Base-by-base conservation (phyloP, 495 filamentous ascomycete genomes). In the Penicillium salamii region DNA sequence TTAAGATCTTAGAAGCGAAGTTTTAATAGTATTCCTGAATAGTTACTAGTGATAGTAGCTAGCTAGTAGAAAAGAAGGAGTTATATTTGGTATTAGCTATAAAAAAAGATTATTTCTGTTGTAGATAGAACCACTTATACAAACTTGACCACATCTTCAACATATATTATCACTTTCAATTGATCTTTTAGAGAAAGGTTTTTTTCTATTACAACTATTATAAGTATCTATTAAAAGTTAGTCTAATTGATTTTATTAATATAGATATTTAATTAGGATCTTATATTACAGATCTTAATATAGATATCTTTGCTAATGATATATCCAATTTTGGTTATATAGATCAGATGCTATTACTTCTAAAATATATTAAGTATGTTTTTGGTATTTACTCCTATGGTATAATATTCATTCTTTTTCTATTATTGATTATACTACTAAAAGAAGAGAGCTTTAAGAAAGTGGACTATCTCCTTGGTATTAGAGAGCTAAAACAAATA, bases 41-140 rank as follows among this genome's bases (percentile, higher is more conserved):
- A 58, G 49, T 56, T 73, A 21, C 18, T 55, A 15, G 66, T 71
- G 33, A 72, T 63, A 32, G 60, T 56, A 7, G 57, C 65, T 11
- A 75, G 62, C 50, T 75, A 52, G 45, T 35, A 61, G 54, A 65
- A 73, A 48, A 75, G 50, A 34, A 58, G 59, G 7, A 69, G 46
- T 37, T 75, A 44, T 36, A 72, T 66, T 8, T 59, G 56, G 7
- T 51, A 51, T 61, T 48, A 65, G 23, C 67, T 57, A 58, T 36
- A 60, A 24, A 32, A n/a, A 58, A 67, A 75, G 3, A 42, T 68
- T 41, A 58, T 67, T 51, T 74, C 55, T 7, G 44, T 71, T 21
- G 58, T 74, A 7, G 50, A 52, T 31, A 75, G 42, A 13, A 67
- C 42, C 11, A 65, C 57, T 20, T 52, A 41, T 0, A 57, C 53